phyloP scores from a whole-genome alignment of 202 grass and related monocot species.

The Digitaria exilis region DNA sequence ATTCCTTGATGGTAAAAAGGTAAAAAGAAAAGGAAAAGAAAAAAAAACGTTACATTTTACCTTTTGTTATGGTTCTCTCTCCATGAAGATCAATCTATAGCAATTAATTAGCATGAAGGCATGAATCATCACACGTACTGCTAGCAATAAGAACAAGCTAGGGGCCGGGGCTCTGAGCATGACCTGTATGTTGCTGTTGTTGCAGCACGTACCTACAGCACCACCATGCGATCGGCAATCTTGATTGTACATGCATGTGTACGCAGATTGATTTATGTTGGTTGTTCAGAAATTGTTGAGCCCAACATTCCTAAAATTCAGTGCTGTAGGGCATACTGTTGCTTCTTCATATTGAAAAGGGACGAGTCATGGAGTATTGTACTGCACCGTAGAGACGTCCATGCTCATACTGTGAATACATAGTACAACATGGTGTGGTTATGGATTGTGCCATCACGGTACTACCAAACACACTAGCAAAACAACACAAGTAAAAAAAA shows the following conservation, averaged over 20 bases:
- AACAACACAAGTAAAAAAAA: neutral
- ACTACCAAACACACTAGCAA: neutral
- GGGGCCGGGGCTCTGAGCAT: neutral
- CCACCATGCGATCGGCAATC: neutral
- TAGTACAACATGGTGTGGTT: conserved; percentile 28
- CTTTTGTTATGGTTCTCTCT: neutral
- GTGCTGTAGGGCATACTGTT: neutral
- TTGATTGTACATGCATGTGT: neutral
- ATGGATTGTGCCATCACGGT: neutral
- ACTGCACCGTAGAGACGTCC: neutral
- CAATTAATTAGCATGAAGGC: neutral
- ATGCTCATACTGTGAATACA: too few relatives aligned
- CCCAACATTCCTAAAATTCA: neutral
- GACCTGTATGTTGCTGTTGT: neutral
- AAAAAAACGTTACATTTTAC: neutral
- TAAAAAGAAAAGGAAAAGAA: too few relatives aligned
- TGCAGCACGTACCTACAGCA: neutral
- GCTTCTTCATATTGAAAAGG: neutral
- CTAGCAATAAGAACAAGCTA: neutral
- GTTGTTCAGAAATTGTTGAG: conserved; percentile 2
- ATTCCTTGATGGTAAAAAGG: too few relatives aligned
- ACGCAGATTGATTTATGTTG: neutral
- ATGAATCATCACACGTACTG: neutral
- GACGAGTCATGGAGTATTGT: neutral
- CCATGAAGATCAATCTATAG: neutral